Evolutionary conservation across 2,329 filamentous ascomycete species (phyloP).

Genomic region (Akanthomyces dipterigenus): DNA sequence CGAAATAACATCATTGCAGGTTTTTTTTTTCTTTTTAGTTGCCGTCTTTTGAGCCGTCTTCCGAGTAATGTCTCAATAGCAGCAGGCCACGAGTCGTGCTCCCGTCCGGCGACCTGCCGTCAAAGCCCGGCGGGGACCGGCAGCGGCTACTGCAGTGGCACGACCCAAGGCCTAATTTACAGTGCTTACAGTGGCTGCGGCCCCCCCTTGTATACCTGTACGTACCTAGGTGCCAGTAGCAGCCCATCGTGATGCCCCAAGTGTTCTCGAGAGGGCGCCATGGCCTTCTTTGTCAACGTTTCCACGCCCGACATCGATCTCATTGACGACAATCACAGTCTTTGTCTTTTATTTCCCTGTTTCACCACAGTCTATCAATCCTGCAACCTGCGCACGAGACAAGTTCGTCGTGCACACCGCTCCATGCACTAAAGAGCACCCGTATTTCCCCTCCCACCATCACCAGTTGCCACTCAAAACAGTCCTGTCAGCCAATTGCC

Average conservation of each 20-base stretch:
- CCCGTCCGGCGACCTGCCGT: not conserved
- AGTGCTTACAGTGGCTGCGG: too few species aligned
- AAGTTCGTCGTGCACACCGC: constrained; percentile 5
- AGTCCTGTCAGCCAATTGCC: constrained; percentile 4
- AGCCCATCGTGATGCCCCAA: too few species aligned
- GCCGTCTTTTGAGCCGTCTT: too few species aligned
- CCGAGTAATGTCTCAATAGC: not conserved
- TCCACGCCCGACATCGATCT: too few species aligned
- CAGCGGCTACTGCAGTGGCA: not conserved
- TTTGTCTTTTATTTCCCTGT: not conserved
- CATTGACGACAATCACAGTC: not conserved
- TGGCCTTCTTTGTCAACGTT: too few species aligned
- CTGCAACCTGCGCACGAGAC: not conserved
- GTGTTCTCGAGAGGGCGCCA: too few species aligned
- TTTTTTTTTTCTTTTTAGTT: not conserved
- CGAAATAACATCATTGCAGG: not conserved
- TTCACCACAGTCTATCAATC: not conserved
- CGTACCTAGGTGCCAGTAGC: too few species aligned
- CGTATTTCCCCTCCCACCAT: not conserved
- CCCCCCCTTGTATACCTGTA: too few species aligned
- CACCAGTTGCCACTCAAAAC: not conserved
- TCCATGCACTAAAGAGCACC: not conserved
- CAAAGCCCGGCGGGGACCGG: not conserved
- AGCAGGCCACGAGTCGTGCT: not conserved
- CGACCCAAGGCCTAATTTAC: too few species aligned